Evolutionary conservation across 208 protist species (phyloP).

Genomic region (Trypanosoma lewisi): DNA sequence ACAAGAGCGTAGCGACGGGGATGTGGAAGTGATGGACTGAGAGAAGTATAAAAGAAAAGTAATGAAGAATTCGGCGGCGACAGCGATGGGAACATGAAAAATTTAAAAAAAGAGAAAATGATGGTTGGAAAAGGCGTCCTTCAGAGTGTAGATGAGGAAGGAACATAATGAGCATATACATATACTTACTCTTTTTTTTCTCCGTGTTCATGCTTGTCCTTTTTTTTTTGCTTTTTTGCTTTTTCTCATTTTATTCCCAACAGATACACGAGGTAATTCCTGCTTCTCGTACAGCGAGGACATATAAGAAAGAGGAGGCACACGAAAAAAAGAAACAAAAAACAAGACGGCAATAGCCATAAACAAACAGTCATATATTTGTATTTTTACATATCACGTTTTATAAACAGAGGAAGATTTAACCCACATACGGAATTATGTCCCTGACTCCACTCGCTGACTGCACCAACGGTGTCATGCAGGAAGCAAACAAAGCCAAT

Average conservation of each 20-base stretch:
- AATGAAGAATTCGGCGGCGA: too few relatives aligned
- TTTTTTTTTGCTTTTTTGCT: not conserved
- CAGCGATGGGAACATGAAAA: too few relatives aligned
- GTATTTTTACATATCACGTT: not conserved
- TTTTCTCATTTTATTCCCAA: constrained; percentile 6
- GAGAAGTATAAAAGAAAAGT: not conserved
- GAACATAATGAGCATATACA: too few relatives aligned
- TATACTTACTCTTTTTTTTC: constrained; percentile 16
- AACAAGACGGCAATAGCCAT: not conserved
- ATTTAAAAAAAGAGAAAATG: not conserved
- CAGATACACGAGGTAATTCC: not conserved
- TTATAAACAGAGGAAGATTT: too few relatives aligned
- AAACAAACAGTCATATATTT: not conserved
- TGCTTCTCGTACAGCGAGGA: too few relatives aligned
- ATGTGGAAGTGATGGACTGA: not conserved
- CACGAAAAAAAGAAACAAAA: not conserved
- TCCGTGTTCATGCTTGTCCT: constrained; percentile 9
- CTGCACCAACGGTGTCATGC: constrained; percentile 58
- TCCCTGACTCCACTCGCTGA: constrained; percentile 40
- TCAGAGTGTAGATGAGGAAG: too few relatives aligned
- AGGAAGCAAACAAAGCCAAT: constrained; percentile 50
- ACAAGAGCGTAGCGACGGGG: constrained; percentile 1
- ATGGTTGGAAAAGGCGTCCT: not conserved
- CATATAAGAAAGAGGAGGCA: not conserved
- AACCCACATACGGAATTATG: constrained; percentile 7